Percentiles rank a stretch among this genome's conserved stretches.
phyloP scores from a whole-genome alignment of 176 grass and related monocot species.

The Canna indica region DNA sequence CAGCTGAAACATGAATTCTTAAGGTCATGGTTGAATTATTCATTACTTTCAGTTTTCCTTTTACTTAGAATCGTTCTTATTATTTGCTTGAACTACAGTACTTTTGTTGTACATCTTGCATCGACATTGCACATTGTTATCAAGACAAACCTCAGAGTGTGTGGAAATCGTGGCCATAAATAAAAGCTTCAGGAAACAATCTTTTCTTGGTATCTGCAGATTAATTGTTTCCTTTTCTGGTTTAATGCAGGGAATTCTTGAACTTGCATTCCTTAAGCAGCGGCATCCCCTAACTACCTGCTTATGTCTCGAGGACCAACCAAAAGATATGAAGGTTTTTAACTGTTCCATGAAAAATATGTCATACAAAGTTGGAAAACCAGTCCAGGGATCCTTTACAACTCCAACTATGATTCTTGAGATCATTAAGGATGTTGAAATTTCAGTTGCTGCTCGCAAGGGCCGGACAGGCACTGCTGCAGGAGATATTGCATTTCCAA shows the following conservation, averaged over 20 bases:
- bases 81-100: no score
- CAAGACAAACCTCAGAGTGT: no score
- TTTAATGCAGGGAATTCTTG: constrained; percentile 19
- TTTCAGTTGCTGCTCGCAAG: constrained; percentile 66
- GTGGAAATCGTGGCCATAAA: no score
- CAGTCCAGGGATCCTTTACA: constrained; percentile 47
- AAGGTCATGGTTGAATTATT: no score
- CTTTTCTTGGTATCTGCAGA: not conserved
- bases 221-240: not conserved
- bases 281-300: not conserved
- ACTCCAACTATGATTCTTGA: constrained; percentile 52
- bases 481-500: constrained; percentile 90
- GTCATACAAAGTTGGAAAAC: not conserved
- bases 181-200: no score
- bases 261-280: constrained; percentile 10
- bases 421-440: constrained; percentile 80
- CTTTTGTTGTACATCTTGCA: no score
- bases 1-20: not conserved
- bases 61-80: no score
- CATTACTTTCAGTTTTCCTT: not conserved
- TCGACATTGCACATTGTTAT: no score
- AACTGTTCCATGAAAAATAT: constrained; percentile 1
- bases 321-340: constrained; percentile 12
- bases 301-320: not conserved
- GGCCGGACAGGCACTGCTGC: constrained; percentile 83